phyloP scores from a whole-genome alignment of 305 asterid species.

The Coffea humblotiana region DNA sequence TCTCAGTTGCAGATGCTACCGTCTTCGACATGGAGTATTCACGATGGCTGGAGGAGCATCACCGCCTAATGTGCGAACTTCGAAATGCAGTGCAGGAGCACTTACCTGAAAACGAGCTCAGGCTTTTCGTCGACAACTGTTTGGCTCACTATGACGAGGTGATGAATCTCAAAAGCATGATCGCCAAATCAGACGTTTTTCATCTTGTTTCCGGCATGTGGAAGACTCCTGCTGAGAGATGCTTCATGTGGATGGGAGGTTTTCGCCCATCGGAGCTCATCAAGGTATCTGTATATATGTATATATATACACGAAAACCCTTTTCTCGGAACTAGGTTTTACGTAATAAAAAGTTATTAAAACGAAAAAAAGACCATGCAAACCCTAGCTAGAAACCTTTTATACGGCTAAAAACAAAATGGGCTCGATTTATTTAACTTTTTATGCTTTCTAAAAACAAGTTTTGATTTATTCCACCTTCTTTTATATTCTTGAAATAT shows the following conservation, averaged over 20 bases:
- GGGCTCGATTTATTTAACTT: neutral
- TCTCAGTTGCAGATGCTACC: constrained; percentile 44
- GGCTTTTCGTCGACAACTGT: constrained; percentile 54
- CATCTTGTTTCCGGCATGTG: constrained; percentile 84
- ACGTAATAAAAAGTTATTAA: constrained; percentile 2
- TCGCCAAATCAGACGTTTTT: constrained; percentile 71
- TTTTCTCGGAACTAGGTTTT: neutral
- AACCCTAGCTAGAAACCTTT: constrained; percentile 17
- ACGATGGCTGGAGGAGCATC: constrained; percentile 90
- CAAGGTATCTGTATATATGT: constrained; percentile 46
- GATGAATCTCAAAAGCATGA: constrained; percentile 55
- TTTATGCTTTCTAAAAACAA: neutral
- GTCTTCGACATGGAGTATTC: constrained; percentile 77
- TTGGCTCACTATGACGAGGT: constrained; percentile 65
- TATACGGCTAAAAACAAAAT: neutral
- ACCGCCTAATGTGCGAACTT: constrained; percentile 65
- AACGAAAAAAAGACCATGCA: neutral
- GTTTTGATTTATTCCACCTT: neutral
- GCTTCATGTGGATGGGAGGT: constrained; percentile 94
- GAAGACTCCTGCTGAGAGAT: constrained; percentile 91
- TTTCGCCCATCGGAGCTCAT: constrained; percentile 87
- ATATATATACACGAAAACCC: constrained; percentile 5
- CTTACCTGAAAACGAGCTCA: constrained; percentile 67
- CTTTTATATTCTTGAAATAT: neutral
- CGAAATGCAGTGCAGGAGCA: constrained; percentile 64